Evolutionary conservation across 1,284 basidiomycete species (phyloP), one percentile per base, ranked within the genome.

Genomic region (Leccinum pachyderme): DNA sequence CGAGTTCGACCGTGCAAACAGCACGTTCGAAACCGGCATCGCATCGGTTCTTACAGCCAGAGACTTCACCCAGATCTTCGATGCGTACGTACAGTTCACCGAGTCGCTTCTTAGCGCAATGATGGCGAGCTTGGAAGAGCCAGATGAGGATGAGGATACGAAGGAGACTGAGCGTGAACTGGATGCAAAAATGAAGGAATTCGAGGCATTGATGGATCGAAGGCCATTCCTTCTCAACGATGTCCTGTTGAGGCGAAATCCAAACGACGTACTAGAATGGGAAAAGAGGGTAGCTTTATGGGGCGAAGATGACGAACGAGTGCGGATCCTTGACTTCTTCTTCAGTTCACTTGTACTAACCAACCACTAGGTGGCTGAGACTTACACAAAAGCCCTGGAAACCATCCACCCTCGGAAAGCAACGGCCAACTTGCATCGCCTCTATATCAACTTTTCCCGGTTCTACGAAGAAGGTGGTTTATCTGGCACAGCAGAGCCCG

Each of bases 231-330:
- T 99, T 56, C 88, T 98, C 52, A 99, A 99, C 69, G 95, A 98
- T 63, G 97, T 99, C 3, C 75, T 99, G 29, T 75, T 99, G 27
- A 80, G 97, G 54, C 79, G 97, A 63, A 99, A 99, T 77, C 93
- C 94, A 1, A 93, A 98, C 67, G 97, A 99, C 65, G 96, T 99
- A 0, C 95, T 97, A 65, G 97, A 99, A 71, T 99, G 97, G 97
- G 96, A 98, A 76, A 99, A 99, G 75, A 81, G 95, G 9, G 85
- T 98, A n/a, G 93, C 93, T 4, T 74, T 99, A 41, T 95, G 88
- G 82, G 96, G 91, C 12, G 88, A 93, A 50, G 84, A 98, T 64
- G 96, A 99, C 70, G 92, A 90, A 63, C 95, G 95, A 79, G 89
- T 89, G 63, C 27, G 72, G 32, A 47, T 28, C 12, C 6, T 27